Evolutionary conservation across 352 stramenopile genomes (phyloP).

Genomic region (Globisporangium cystogenes): DNA sequence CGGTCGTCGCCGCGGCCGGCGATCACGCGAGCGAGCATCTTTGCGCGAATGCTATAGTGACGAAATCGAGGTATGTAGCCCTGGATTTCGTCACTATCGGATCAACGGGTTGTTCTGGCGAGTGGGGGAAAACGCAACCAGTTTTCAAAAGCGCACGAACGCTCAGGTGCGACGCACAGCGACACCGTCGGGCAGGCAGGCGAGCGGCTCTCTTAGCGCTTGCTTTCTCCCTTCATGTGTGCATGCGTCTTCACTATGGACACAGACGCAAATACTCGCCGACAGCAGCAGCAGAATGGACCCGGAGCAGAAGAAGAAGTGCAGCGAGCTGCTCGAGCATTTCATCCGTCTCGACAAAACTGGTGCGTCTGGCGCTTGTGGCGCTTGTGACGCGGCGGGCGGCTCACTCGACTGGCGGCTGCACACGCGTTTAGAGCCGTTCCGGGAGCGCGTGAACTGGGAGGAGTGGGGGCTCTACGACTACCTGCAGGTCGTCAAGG

Average conservation of each 20-base stretch:
- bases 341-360: slow-evolving; percentile 80
- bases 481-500: slow-evolving; percentile 90
- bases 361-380: slow-evolving; percentile 24
- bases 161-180: no score
- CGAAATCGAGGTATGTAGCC: neutral
- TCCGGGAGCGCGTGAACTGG: slow-evolving; percentile 86
- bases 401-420: neutral
- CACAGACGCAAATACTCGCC: neutral
- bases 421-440: slow-evolving; percentile 40
- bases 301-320: slow-evolving; percentile 76
- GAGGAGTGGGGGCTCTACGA: slow-evolving; percentile 88
- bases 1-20: slow-evolving; percentile 9
- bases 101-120: neutral
- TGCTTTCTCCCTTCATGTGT: neutral
- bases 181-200: no score
- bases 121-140: neutral
- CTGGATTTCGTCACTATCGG: neutral
- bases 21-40: slow-evolving; percentile 12
- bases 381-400: neutral
- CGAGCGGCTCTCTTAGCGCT: no score
- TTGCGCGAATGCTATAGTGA: neutral
- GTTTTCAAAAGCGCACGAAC: neutral
- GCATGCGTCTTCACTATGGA: neutral
- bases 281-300: slow-evolving; percentile 35
- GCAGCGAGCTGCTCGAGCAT: slow-evolving; percentile 69